Evolutionary conservation across 2,329 filamentous ascomycete genomes (phyloP).

Genomic region (Nothopassalora personata): DNA sequence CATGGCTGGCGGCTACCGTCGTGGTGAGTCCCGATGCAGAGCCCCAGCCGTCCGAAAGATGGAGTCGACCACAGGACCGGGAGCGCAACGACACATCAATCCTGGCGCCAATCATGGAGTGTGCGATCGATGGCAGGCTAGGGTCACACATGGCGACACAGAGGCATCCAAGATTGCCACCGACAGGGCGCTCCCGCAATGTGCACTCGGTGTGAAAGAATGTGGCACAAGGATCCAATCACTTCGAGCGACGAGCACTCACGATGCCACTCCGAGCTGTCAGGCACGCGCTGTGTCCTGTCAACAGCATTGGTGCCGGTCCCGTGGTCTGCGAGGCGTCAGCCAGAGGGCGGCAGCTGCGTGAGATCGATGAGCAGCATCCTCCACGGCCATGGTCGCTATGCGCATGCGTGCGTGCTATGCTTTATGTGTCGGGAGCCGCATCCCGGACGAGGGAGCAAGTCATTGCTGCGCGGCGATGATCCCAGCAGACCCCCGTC

Average conservation of each 20-base stretch:
- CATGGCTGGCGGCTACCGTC: constrained; percentile 8
- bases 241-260: constrained; percentile 1
- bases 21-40: constrained; percentile 15
- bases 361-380: neutral
- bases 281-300: constrained; percentile 21
- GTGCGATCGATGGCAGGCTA: constrained; percentile 5
- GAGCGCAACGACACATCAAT: constrained; percentile 12
- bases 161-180: constrained; percentile 10
- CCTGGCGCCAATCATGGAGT: constrained; percentile 16
- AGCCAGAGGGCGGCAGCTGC: neutral
- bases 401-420: neutral
- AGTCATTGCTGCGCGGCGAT: neutral
- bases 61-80: constrained; percentile 14
- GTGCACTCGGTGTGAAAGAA: constrained; percentile 2
- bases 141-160: constrained; percentile 15
- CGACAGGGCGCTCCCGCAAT: constrained; percentile 8
- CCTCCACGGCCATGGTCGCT: constrained; percentile 1
- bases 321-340: neutral
- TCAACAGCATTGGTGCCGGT: constrained; percentile 21
- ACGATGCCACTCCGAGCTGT: constrained; percentile 16
- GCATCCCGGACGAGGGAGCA: no score
- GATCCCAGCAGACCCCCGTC: neutral
- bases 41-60: constrained; percentile 6
- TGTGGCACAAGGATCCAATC: constrained; percentile 8
- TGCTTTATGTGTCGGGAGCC: no score